These are phyloP conservation scores for Amyloporia xantha DNA, from an alignment of 768 basidiomycete genomes.

Conservation along the genomic window DNA sequence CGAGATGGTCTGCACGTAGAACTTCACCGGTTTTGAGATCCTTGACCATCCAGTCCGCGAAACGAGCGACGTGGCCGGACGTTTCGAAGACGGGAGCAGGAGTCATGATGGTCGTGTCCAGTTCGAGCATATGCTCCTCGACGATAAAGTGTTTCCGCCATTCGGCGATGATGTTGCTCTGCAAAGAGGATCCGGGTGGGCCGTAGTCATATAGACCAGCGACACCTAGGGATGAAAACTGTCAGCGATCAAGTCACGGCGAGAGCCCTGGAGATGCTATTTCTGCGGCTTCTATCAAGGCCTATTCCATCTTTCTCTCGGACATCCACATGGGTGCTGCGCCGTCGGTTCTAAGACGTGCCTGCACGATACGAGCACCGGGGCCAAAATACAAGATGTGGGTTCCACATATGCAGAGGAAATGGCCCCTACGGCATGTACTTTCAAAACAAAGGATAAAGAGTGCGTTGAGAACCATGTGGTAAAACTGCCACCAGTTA, in stretches of 20 bases:
- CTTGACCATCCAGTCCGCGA: constrained; percentile 99
- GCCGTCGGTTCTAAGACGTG: too few relatives aligned
- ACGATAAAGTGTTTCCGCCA: constrained; percentile 99
- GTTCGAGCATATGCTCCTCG: constrained; percentile 96
- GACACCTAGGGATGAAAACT: constrained; percentile 53
- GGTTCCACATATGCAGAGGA: too few relatives aligned
- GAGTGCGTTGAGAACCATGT: too few relatives aligned
- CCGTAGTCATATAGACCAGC: constrained; percentile 98
- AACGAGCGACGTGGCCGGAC: constrained; percentile 95
- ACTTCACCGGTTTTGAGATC: constrained; percentile 94
- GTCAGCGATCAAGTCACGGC: neutral
- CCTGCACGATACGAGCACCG: too few relatives aligned
- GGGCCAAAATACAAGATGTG: too few relatives aligned
- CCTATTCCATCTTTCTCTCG: too few relatives aligned
- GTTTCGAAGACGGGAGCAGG: constrained; percentile 92
- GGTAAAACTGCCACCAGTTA: too few relatives aligned
- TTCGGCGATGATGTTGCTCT: constrained; percentile 93
- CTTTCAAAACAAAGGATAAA: too few relatives aligned
- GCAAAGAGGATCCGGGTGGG: constrained; percentile 90
- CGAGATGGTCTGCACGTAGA: constrained; percentile 92
- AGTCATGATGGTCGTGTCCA: constrained; percentile 98
- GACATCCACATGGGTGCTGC: too few relatives aligned
- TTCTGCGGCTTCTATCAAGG: too few relatives aligned
- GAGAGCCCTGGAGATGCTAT: too few relatives aligned
- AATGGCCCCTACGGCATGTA: too few relatives aligned